Conservation (phyloP, 192 early-diverging fungal genomes). For the Backusella mclennaniae region DNA sequence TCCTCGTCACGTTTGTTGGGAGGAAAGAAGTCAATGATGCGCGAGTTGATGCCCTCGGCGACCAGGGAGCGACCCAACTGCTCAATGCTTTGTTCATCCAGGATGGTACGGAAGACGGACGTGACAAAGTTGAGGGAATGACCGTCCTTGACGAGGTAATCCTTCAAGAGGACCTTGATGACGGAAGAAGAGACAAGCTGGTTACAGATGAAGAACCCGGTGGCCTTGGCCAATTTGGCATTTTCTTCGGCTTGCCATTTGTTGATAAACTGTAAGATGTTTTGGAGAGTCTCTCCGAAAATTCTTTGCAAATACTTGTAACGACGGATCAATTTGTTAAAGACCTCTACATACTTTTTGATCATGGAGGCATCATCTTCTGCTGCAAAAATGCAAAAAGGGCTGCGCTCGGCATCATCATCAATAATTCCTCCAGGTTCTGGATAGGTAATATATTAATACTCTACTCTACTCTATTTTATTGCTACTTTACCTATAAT, state of each 20-base stretch:
- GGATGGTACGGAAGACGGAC: constrained; percentile 74
- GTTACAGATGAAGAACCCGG: constrained; percentile 69
- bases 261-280: constrained; percentile 88
- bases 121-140: constrained; percentile 83
- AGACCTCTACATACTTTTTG: constrained; percentile 77
- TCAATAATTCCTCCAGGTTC: constrained; percentile 79
- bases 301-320: constrained; percentile 91
- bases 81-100: constrained; percentile 72
- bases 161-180: constrained; percentile 79
- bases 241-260: constrained; percentile 80
- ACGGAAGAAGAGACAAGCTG: constrained; percentile 71
- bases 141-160: constrained; percentile 93
- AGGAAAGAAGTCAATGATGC: constrained; percentile 90
- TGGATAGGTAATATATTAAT: constrained; percentile 15
- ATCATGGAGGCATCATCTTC: constrained; percentile 69
- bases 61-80: constrained; percentile 72
- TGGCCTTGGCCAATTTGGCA: constrained; percentile 75
- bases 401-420: constrained; percentile 74
- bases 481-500: constrained; percentile 64
- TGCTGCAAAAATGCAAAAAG: constrained; percentile 77
- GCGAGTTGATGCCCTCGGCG: constrained; percentile 68
- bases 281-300: constrained; percentile 83
- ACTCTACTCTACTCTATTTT: not conserved
- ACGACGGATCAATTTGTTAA: constrained; percentile 87
- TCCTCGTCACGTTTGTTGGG: constrained; percentile 87